phyloP scores from a whole-genome alignment of 2,329 filamentous ascomycete genomes.

The Myriosclerotinia scirpicola region DNA sequence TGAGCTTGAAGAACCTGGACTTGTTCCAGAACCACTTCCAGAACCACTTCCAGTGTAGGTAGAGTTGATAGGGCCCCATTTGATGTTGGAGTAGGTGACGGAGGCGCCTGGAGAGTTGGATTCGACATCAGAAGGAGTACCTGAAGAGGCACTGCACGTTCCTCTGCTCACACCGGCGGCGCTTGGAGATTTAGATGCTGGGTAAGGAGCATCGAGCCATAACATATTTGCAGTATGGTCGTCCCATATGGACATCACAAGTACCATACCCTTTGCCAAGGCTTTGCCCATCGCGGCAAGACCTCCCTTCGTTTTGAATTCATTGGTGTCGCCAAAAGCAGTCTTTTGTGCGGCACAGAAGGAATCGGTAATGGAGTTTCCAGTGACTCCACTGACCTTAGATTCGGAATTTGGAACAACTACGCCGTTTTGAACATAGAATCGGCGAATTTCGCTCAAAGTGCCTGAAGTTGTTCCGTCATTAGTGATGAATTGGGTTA shows the following conservation, averaged over 20 bases:
- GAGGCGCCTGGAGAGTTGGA: constrained; percentile 46
- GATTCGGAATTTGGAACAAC: constrained; percentile 53
- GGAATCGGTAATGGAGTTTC: constrained; percentile 55
- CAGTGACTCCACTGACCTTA: constrained; percentile 47
- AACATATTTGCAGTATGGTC: constrained; percentile 66
- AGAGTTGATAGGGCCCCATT: constrained; percentile 40
- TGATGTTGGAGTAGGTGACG: constrained; percentile 44
- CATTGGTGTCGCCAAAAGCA: constrained; percentile 54
- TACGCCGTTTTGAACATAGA: constrained; percentile 57
- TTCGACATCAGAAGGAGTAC: constrained; percentile 53
- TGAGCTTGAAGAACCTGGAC: constrained; percentile 5
- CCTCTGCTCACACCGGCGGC: constrained; percentile 54
- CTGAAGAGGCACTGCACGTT: constrained; percentile 53
- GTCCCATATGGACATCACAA: constrained; percentile 62
- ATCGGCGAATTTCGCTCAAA: constrained; percentile 54
- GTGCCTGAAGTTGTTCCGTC: constrained; percentile 51
- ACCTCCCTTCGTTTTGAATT: constrained; percentile 57
- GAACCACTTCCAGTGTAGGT: constrained; percentile 32
- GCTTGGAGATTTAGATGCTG: constrained; percentile 47
- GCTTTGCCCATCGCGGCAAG: constrained; percentile 55
- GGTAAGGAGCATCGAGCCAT: constrained; percentile 72
- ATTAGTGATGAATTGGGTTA: constrained; percentile 59
- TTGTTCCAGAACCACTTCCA: constrained; percentile 11
- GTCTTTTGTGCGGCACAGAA: constrained; percentile 59
- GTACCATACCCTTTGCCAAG: constrained; percentile 57